Evolutionary conservation across 257 asterid genomes (phyloP).

Genomic region (Coffea eugenioides): DNA sequence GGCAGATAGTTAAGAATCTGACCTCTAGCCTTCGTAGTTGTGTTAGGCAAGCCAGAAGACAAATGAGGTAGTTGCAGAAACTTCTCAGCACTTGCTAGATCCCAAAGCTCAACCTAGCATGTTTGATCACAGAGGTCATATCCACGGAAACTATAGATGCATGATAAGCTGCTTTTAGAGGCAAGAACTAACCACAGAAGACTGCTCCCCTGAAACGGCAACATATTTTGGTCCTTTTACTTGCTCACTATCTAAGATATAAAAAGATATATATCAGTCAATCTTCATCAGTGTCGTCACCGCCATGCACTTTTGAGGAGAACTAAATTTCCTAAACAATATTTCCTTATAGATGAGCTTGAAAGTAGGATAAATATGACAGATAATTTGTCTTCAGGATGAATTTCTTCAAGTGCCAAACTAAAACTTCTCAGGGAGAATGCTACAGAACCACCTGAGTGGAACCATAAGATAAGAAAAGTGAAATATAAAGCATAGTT

Average conservation of each 20-base stretch:
- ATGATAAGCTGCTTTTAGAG: slow-evolving; percentile 5
- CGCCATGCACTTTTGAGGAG: not conserved
- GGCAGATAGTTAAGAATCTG: not conserved
- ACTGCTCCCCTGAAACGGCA: slow-evolving; percentile 71
- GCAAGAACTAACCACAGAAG: slow-evolving; percentile 46
- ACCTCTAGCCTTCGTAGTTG: slow-evolving; percentile 55
- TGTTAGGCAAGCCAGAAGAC: slow-evolving; percentile 28
- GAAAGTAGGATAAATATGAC: not conserved
- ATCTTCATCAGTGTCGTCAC: not conserved
- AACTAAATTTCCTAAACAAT: not conserved
- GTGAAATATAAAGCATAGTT: not conserved
- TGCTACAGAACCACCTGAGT: not conserved
- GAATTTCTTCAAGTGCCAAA: not conserved
- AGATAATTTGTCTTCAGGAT: not conserved
- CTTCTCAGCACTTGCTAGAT: slow-evolving; percentile 52
- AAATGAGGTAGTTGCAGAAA: slow-evolving; percentile 46
- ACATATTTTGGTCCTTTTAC: slow-evolving; percentile 43
- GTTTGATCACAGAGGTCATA: slow-evolving; percentile 8
- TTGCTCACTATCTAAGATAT: slow-evolving; percentile 22
- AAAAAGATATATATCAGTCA: not conserved
- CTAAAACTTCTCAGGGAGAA: too few relatives aligned
- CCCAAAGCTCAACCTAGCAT: slow-evolving; percentile 77
- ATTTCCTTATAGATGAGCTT: not conserved
- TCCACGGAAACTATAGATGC: slow-evolving; percentile 8
- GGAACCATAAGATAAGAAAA: not conserved